These are phyloP conservation scores for Cocos nucifera DNA, from an alignment of 176 grass and related monocot genomes.

Conservation along the genomic window DNA sequence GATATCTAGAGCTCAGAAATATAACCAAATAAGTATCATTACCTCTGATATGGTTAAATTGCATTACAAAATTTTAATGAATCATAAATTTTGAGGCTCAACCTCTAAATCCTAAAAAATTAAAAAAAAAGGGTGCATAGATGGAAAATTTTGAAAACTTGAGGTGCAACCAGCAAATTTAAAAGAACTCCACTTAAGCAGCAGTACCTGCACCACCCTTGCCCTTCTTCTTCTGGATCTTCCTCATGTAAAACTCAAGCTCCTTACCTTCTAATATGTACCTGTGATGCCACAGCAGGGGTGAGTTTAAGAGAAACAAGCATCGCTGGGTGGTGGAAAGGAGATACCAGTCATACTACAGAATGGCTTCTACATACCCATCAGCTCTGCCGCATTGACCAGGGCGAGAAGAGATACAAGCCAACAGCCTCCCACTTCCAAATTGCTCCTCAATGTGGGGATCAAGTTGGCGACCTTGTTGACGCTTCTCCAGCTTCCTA, in stretches of 20 bases:
- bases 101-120: too few relatives aligned
- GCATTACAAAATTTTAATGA: too few relatives aligned
- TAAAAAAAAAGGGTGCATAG: too few relatives aligned
- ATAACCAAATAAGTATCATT: too few relatives aligned
- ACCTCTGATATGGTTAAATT: too few relatives aligned
- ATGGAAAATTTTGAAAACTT: too few relatives aligned
- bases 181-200: conserved; percentile 28
- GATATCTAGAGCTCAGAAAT: too few relatives aligned
- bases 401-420: conserved; percentile 78
- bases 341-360: too few relatives aligned
- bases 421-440: conserved; percentile 56
- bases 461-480: conserved; percentile 53
- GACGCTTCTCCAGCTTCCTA: conserved; percentile 72
- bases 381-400: conserved; percentile 71
- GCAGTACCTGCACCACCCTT: conserved; percentile 32
- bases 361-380: conserved; percentile 29
- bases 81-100: too few relatives aligned
- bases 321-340: too few relatives aligned
- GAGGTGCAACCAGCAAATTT: too few relatives aligned
- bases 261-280: conserved; percentile 90
- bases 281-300: conserved; percentile 5
- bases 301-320: too few relatives aligned
- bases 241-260: conserved; percentile 87
- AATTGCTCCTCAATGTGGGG: conserved; percentile 85
- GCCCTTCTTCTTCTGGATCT: conserved; percentile 90